Conservation (phyloP, 306 rosid genomes). For the Boehmeria nivea region DNA sequence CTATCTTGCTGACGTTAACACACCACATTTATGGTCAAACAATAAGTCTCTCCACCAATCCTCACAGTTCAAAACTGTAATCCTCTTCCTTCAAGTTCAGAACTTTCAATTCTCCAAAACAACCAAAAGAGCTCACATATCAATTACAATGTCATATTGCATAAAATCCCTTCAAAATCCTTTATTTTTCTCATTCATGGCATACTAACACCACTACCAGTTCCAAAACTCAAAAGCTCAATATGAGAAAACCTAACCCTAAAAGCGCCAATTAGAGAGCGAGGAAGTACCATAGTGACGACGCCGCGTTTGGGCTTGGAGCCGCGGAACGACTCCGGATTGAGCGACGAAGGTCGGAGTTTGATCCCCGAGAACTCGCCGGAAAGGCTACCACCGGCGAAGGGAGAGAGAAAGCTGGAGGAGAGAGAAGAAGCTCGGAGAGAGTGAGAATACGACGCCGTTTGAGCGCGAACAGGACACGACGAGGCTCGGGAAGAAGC, state of each 20-base stretch:
- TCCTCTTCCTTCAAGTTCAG: too few relatives aligned
- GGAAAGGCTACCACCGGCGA: slow-evolving; percentile 38
- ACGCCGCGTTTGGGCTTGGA: slow-evolving; percentile 62
- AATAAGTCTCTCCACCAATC: too few relatives aligned
- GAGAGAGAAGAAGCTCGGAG: slow-evolving; percentile 40
- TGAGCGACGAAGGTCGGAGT: slow-evolving; percentile 55
- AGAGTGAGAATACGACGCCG: slow-evolving; percentile 11
- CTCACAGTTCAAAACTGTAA: too few relatives aligned
- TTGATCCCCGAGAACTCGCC: slow-evolving; percentile 49
- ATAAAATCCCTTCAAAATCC: too few relatives aligned
- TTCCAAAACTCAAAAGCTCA: too few relatives aligned
- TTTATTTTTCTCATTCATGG: too few relatives aligned
- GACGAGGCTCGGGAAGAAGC: background rate
- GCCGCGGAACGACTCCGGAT: slow-evolving; percentile 41
- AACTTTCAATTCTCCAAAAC: too few relatives aligned
- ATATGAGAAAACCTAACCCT: background rate
- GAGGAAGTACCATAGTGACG: slow-evolving; percentile 70
- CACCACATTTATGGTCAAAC: too few relatives aligned
- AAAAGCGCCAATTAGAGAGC: background rate
- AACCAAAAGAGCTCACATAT: too few relatives aligned
- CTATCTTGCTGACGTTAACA: too few relatives aligned
- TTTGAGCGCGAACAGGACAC: slow-evolving; percentile 1
- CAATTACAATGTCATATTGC: too few relatives aligned
- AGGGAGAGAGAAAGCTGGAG: slow-evolving; percentile 46
- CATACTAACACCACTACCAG: too few relatives aligned